These are phyloP conservation scores for Abrus pulchellus DNA, from an alignment of 306 rosid genomes.

Conservation along the genomic window DNA sequence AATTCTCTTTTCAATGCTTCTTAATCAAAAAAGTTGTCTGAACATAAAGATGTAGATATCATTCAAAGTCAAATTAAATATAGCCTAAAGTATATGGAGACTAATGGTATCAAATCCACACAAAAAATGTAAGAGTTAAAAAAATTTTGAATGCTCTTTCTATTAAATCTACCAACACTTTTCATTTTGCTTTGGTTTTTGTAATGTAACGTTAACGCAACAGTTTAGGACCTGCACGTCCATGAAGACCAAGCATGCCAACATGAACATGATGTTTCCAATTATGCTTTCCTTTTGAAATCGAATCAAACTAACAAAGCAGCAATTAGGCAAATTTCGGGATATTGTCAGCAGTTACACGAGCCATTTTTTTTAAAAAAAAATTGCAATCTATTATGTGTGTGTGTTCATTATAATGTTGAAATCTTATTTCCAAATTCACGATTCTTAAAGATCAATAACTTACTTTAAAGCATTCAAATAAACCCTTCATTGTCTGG, in stretches of 20 bases:
- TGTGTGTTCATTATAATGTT: neutral
- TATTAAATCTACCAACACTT: neutral
- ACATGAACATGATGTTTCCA: neutral
- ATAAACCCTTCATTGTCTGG: neutral
- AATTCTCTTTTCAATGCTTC: conserved; percentile 4
- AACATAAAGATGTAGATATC: neutral
- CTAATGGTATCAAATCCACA: neutral
- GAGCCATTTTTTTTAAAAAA: too few relatives aligned
- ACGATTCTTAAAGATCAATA: neutral
- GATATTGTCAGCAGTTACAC: too few relatives aligned
- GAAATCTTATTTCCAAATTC: neutral
- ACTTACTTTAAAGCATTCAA: neutral
- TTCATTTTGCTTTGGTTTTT: neutral
- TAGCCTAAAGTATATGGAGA: neutral
- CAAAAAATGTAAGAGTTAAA: neutral
- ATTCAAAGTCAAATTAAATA: neutral
- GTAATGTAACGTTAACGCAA: neutral
- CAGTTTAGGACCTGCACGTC: neutral
- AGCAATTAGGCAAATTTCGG: neutral
- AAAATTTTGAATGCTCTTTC: neutral
- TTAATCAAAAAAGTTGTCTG: neutral
- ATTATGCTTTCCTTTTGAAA: neutral
- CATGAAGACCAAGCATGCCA: neutral
- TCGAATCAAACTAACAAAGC: neutral
- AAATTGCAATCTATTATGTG: too few relatives aligned